Percentiles rank a stretch among this genome's conserved stretches.
Evolutionary conservation across 1,139 yeast genomes (phyloP).

Genomic region (Debaryomycetaceae sp.): DNA sequence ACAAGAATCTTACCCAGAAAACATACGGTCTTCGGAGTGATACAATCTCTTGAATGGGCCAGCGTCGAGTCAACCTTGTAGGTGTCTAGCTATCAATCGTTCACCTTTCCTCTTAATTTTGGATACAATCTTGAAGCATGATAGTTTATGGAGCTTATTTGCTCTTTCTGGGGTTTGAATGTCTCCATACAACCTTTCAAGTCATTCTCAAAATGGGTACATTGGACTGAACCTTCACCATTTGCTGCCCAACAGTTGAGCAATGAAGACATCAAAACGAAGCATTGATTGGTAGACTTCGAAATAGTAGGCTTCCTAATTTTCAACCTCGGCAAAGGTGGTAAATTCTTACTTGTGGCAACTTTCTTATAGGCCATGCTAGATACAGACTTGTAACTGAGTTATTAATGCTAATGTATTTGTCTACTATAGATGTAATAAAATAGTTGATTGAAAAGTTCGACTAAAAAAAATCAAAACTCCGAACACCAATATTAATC

Average conservation of each 20-base stretch:
- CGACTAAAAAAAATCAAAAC: background rate
- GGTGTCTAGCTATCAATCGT: constrained; percentile 42
- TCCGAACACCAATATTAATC: background rate
- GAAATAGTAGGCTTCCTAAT: constrained; percentile 62
- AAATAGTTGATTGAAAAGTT: background rate
- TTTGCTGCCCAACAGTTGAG: constrained; percentile 96
- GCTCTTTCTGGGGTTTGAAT: constrained; percentile 45
- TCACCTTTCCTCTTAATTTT: constrained; percentile 70
- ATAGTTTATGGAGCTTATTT: constrained; percentile 59
- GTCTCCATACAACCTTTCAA: constrained; percentile 48
- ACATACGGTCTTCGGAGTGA: too few species aligned
- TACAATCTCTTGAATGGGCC: too few species aligned
- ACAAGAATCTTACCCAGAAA: too few species aligned
- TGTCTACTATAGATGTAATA: background rate
- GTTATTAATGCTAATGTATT: background rate
- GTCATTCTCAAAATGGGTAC: constrained; percentile 58
- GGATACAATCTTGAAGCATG: constrained; percentile 82
- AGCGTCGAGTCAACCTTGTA: too few species aligned
- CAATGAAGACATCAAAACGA: constrained; percentile 78
- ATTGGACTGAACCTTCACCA: constrained; percentile 73
- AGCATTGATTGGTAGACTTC: constrained; percentile 66
- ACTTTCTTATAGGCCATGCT: constrained; percentile 29
- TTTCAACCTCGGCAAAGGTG: constrained; percentile 72
- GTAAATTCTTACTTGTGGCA: constrained; percentile 40
- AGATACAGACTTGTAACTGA: background rate